Base-by-base conservation (phyloP, 768 basidiomycete genomes). In the Lentinula raphanica region DNA sequence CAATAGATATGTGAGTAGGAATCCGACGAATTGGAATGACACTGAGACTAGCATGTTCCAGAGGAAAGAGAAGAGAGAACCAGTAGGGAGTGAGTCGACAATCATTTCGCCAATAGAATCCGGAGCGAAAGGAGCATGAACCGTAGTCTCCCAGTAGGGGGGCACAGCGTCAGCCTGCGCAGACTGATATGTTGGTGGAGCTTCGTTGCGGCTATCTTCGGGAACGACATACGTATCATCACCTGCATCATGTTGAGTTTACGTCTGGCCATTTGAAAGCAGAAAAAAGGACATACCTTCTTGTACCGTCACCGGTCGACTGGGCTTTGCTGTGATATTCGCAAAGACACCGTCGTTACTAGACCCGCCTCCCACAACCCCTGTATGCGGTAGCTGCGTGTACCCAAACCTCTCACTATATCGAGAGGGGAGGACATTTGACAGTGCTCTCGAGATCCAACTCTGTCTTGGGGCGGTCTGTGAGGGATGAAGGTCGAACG, bases 21-120 rank as follows among this genome's bases (percentile, higher is more conserved):
- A 94, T 35, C 89, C 96, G 65, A 98, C 86, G 65, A 98, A 96
- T 74, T 98, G 96, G 89, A 99, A 99, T 23, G 93, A 94, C 56
- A 95, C 81, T 58, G 93, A 94, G 59, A 98, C 87, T 58, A 98
- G 87, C 68, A 92, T 80, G 68, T 92, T 94, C 93, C 91, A 98
- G 39, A 90, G 80, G 76, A 94, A 95, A 12, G 85, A 85, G 70
- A 96, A 95, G 31, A 94, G 65, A 11, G 86, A 83, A 21, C 89
- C 90, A 5, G 87, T 89, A 39, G 88, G 90, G 54, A 98, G 82
- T 12, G 86, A 86, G 64, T 98, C 96, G 67, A 98, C 86, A 65
- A 96, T 84, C 74, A 97, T 86, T 64, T 94, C 88, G 36, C 93
- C 88, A 28, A 83, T 69, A 6, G 75, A 71, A 61, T 83, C 80